Evolutionary conservation across 768 basidiomycete species (phyloP), one percentile per base, ranked within the genome.

Genomic region (Tulasnella sp.): DNA sequence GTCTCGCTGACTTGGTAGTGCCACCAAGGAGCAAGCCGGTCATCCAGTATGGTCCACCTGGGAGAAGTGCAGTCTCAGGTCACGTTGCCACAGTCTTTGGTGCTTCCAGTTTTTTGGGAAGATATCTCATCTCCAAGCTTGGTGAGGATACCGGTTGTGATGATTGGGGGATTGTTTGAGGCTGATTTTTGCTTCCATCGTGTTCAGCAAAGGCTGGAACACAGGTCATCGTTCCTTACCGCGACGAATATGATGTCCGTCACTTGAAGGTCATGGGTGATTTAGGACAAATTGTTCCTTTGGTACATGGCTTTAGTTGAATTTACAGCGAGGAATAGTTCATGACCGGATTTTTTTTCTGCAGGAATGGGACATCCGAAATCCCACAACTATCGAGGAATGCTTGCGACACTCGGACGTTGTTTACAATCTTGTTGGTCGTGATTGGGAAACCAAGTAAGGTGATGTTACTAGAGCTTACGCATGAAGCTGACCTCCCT

Each of bases 51-150:
- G 92, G 91, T 16, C 75, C 79, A 46, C 79, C 81, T 46, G 91
- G 83, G 55, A 86, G 89, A 62, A 86, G 84, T 61, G 82, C 88
- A 3, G 81, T 83, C 53, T 81, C 83, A 35, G 95, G 93, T 2
- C 91, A 92, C 67, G 77, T 82, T 32, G 93, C 83, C 35, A 99
- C 95, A 13, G 92, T 98, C 44, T 98, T 99, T 72, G 95, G 95
- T 20, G 85, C 82, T 63, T 95, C 92, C 3, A 88, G 92, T 4
- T 98, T 96, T 65, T 70, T 99, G 53, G 95, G 93, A 39, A 72
- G 91, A 62, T 98, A 98, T 66, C 71, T 96, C 37, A 87, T 96
- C 34, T 77, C 83, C 28, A 96, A 96, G 71, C 77, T 99, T 10
- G 91, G 89, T 90, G 61, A 58, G 79, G 63, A 33, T 27, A 10